These are phyloP conservation scores for Sechiopsis laciniata DNA, from an alignment of 306 rosid genomes.

Conservation along the genomic window DNA sequence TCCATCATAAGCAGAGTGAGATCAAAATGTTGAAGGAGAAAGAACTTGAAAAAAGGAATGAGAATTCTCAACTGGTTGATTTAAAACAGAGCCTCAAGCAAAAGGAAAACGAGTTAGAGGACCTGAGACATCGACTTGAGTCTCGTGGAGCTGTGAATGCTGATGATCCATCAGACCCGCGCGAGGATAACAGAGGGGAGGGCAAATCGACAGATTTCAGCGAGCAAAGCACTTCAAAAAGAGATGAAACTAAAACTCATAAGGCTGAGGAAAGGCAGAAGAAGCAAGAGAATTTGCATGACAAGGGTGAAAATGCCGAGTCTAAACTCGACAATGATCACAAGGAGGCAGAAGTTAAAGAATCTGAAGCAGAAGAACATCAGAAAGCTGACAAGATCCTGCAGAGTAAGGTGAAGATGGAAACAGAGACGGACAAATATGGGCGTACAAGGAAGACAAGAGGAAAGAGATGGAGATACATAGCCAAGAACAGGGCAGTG, in stretches of 20 bases:
- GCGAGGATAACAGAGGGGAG: constrained; percentile 25
- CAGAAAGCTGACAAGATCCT: background rate
- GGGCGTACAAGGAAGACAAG: constrained; percentile 27
- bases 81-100: constrained; percentile 42
- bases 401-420: background rate
- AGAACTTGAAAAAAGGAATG: constrained; percentile 22
- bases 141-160: constrained; percentile 24
- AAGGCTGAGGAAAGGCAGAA: background rate
- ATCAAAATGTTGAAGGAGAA: constrained; percentile 37
- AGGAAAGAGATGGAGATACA: constrained; percentile 43
- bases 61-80: constrained; percentile 28
- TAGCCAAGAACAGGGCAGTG: constrained; percentile 28
- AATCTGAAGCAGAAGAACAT: constrained; percentile 9
- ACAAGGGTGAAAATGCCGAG: background rate
- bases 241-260: constrained; percentile 18
- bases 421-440: constrained; percentile 34
- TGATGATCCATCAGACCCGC: constrained; percentile 30
- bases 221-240: constrained; percentile 21
- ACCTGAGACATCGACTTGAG: constrained; percentile 43
- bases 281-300: constrained; percentile 21
- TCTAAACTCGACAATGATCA: constrained; percentile 1
- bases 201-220: constrained; percentile 16
- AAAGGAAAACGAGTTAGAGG: constrained; percentile 61
- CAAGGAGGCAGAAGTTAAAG: constrained; percentile 17
- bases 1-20: constrained; percentile 63